Evolutionary conservation across 495 filamentous ascomycete genomes (phyloP).

Genomic region (Recurvomyces mirabilis): DNA sequence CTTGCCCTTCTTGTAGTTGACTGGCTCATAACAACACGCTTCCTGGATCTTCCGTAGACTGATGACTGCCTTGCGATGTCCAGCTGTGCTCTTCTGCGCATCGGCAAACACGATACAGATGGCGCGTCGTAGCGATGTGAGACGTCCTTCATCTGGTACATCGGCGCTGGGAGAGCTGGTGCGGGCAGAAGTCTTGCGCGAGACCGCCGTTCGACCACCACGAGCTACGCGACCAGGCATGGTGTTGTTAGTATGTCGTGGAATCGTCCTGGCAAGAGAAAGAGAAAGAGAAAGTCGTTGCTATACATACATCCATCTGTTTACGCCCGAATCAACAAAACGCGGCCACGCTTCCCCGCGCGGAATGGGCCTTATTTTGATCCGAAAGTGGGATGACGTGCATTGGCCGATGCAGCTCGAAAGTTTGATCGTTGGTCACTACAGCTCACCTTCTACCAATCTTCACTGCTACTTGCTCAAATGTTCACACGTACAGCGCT

Average conservation of each 20-base stretch:
- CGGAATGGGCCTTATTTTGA: too few species aligned
- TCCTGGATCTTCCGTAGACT: slow-evolving; percentile 77
- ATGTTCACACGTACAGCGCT: slow-evolving; percentile 17
- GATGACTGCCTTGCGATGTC: slow-evolving; percentile 79
- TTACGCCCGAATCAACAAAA: too few species aligned
- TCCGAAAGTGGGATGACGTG: too few species aligned
- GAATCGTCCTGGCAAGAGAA: too few species aligned
- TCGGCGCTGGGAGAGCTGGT: slow-evolving; percentile 53
- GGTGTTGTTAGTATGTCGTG: too few species aligned
- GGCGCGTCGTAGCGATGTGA: slow-evolving; percentile 60
- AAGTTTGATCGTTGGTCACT: too few species aligned
- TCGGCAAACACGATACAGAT: slow-evolving; percentile 74
- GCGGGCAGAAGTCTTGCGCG: slow-evolving; percentile 38
- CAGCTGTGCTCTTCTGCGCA: slow-evolving; percentile 75
- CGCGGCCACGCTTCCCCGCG: background rate
- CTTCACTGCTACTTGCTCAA: slow-evolving; percentile 1
- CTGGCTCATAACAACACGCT: slow-evolving; percentile 68
- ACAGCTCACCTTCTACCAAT: too few species aligned
- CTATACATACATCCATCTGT: too few species aligned
- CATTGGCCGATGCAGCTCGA: too few species aligned
- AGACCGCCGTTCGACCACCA: slow-evolving; percentile 18
- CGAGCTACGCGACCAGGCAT: slow-evolving; percentile 35
- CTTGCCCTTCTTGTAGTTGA: slow-evolving; percentile 37
- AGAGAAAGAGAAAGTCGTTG: too few species aligned
- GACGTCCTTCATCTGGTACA: slow-evolving; percentile 60